Base-by-base conservation (phyloP, 495 filamentous ascomycete species). In the Aspergillus conjunctus region DNA sequence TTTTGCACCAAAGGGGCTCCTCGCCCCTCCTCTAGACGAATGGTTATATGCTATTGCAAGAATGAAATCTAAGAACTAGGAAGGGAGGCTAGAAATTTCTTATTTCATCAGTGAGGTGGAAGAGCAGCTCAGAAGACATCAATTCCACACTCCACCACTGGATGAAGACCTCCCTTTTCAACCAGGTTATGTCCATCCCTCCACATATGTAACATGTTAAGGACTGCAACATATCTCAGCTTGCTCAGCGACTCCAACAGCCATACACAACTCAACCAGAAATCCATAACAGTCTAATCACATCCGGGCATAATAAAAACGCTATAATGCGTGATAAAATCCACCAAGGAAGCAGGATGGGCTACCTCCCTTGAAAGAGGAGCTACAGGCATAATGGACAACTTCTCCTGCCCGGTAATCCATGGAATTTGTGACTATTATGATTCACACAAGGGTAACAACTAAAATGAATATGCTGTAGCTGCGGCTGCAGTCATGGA, bases 391-490 rank as follows among this genome's bases (percentile, higher is more conserved):
- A 15, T 60, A 7, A 54, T 41, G 8, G 54, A 68, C 66, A 21
- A 61, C 66, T 34, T 54, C 18, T 53, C 46, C 32, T 71, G 70
- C 44, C 43, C 70, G n/a, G 59, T 64, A n/a, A 68, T 73, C 14
- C 55, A 65, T 33, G 71, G 71, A 4, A 65, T 73, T 50, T 72
- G 63, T 51, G 68, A 71, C 54, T 73, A 73, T 60, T 52, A 60
- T 12, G 71, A 73, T 53, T 66, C 62, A 7, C 69, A 72, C 32
- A 72, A 71, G 60, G 68, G 68, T 41, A 58, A 69, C 11, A 21
- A 54, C 11, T 73, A 65, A 67, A 65, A 73, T 44, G 48, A 20
- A 10, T 73, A 71, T 59, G 71, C 69, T 9, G 70, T 66, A 26
- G 67, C 71, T 4, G 58, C 58, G 4, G 68, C 71, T 34, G 69